These are phyloP conservation scores for Pseudofabraea citricarpa DNA, from an alignment of 2,329 filamentous ascomycete species.

Conservation along the genomic window DNA sequence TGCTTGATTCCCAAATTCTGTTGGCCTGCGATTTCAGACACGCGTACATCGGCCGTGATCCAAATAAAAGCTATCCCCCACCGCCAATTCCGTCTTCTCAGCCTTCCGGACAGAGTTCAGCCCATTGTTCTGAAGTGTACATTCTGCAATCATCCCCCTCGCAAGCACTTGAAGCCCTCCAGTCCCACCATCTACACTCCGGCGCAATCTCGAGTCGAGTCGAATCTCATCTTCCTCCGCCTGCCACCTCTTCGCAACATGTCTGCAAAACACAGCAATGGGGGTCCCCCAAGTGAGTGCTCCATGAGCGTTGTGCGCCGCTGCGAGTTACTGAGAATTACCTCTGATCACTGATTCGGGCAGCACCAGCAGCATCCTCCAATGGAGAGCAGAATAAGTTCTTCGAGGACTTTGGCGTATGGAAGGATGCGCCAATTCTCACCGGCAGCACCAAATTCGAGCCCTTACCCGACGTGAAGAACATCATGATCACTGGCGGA, in stretches of 20 bases:
- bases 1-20: neutral
- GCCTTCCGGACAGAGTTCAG: too few relatives aligned
- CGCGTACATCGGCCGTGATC: neutral
- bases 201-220: neutral
- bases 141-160: neutral
- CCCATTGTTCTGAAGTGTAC: too few relatives aligned
- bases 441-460: conserved; percentile 67
- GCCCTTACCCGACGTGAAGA: conserved; percentile 64
- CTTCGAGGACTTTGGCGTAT: conserved; percentile 58
- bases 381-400: conserved; percentile 29
- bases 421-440: conserved; percentile 67
- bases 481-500: conserved; percentile 80
- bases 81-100: too few relatives aligned
- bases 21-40: neutral
- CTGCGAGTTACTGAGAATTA: too few relatives aligned
- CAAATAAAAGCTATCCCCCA: neutral
- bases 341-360: neutral
- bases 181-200: neutral
- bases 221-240: too few relatives aligned
- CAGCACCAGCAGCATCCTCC: conserved; percentile 11
- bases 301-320: too few relatives aligned
- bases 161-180: too few relatives aligned
- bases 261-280: conserved; percentile 6
- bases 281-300: conserved; percentile 8
- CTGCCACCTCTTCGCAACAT: conserved; percentile 1